Base-by-base conservation (phyloP, 176 grass and related monocot species). In the Eragrostis curvula region DNA sequence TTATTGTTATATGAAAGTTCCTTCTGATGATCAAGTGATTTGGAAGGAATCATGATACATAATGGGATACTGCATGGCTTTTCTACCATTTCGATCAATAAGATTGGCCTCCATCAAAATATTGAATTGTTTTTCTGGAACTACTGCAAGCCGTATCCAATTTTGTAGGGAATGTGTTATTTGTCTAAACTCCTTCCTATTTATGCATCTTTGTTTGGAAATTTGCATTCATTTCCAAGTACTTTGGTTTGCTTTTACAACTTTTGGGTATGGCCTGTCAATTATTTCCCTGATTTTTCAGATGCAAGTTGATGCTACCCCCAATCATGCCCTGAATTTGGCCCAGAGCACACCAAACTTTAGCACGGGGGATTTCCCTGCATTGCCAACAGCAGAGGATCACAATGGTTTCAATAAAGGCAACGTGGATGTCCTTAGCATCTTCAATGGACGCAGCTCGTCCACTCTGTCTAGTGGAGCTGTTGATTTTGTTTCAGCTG, bases 401-500 rank as follows among this genome's bases (percentile, higher is more conserved):
- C 90, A 94, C 63, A 93, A 89, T 74, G 87, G 86, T 56, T 80
- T 85, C 69, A 77, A 82, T 9, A 89, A 94, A 68, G 79, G 80
- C 42, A 81, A 66, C 81, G 32, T 27, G 64, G 88, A 94, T 80
- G 50, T 43, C 58, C 79, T 85, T 72, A 51, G 81, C 62, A 51
- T 84, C 48, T 89, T 88, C 45, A 88, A 66, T 77, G 79, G 73
- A 29, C 71, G 59, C 32, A 66, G 89, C 27, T 81, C 87, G 6
- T 69, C 88, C 75, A 63, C 74, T n/a, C 51, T 96, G 46, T 72
- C 86, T 73, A 85, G 82, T 84, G 82, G 90, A 11, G 75, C 81
- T 44, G 82, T 86, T 77, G 88, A 99, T 87, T 96, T 96, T 90
- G 90, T 88, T 82, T 96, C 96, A 78, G 87, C 93, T 83, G 90